phyloP scores from a whole-genome alignment of 805 yeast species.

The Ogataea saltuana region DNA sequence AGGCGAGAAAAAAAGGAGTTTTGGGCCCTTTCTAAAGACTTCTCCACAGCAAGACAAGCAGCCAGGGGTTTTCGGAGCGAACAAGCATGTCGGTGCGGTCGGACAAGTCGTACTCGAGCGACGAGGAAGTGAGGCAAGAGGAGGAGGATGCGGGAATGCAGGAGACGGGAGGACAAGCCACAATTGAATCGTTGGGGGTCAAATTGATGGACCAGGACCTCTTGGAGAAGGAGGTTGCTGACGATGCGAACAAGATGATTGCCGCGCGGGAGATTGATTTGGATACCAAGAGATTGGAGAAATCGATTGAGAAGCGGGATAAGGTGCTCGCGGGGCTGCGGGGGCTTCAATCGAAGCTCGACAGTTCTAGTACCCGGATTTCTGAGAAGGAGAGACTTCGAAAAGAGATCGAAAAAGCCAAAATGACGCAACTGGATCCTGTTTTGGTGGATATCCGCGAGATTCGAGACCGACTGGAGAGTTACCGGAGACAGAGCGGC shows the following conservation, averaged over 20 bases:
- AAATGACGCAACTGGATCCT: conserved; percentile 51
- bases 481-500: conserved; percentile 23
- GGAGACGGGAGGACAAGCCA: no score
- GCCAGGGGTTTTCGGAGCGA: no score
- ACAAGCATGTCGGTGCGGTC: no score
- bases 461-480: conserved; percentile 43
- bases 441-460: conserved; percentile 65
- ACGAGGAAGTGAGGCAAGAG: no score
- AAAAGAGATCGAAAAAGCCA: conserved; percentile 54
- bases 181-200: conserved; percentile 47
- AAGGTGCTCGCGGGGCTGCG: conserved; percentile 46
- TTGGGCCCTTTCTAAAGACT: not conserved
- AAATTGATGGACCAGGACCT: conserved; percentile 75
- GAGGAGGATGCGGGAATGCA: no score
- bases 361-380: conserved; percentile 58
- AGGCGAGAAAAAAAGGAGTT: not conserved
- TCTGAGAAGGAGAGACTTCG: conserved; percentile 58
- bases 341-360: conserved; percentile 48
- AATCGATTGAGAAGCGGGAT: conserved; percentile 52
- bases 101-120: no score
- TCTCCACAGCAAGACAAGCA: no score
- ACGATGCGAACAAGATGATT: conserved; percentile 64
- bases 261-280: conserved; percentile 64
- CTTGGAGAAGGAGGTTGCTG: conserved; percentile 72
- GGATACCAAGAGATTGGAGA: conserved; percentile 74